These are phyloP conservation scores for Tulasnella calospora DNA, from an alignment of 768 basidiomycete genomes.

Conservation along the genomic window DNA sequence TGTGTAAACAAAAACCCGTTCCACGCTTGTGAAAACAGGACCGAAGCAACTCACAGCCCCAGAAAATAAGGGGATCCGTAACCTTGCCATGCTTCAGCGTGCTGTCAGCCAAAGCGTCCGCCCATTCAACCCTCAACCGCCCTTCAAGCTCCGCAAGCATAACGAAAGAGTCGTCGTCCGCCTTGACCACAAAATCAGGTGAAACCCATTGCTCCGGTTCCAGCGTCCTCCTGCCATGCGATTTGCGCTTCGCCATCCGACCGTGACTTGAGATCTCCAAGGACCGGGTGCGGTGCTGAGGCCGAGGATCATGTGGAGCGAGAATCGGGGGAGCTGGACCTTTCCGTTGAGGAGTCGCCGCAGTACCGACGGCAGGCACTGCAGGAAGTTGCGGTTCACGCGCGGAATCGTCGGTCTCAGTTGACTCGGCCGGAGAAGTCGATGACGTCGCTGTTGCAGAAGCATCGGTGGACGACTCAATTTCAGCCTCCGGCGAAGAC, in stretches of 20 bases:
- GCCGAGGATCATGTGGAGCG: constrained; percentile 29
- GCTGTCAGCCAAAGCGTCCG: constrained; percentile 19
- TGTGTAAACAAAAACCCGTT: not conserved
- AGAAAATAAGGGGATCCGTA: constrained; percentile 33
- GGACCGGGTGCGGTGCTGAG: constrained; percentile 14
- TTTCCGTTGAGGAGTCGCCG: constrained; percentile 19
- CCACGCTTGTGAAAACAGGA: not conserved
- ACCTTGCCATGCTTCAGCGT: not conserved
- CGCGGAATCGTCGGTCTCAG: not conserved
- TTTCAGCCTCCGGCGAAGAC: not conserved
- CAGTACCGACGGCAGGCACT: not conserved
- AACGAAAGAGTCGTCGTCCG: constrained; percentile 47
- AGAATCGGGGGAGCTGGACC: constrained; percentile 35
- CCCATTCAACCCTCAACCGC: constrained; percentile 36
- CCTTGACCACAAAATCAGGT: constrained; percentile 45
- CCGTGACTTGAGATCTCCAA: constrained; percentile 30
- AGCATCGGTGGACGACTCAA: not conserved
- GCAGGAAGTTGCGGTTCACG: constrained; percentile 10
- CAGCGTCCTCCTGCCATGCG: not conserved
- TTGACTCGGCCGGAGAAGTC: not conserved
- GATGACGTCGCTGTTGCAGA: constrained; percentile 1
- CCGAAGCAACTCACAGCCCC: constrained; percentile 34
- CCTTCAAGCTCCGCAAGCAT: constrained; percentile 44
- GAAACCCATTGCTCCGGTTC: constrained; percentile 32
- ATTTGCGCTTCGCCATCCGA: not conserved